Evolutionary conservation across 2,329 filamentous ascomycete species (phyloP).

Genomic region (Neopestalotiopsis sp.): DNA sequence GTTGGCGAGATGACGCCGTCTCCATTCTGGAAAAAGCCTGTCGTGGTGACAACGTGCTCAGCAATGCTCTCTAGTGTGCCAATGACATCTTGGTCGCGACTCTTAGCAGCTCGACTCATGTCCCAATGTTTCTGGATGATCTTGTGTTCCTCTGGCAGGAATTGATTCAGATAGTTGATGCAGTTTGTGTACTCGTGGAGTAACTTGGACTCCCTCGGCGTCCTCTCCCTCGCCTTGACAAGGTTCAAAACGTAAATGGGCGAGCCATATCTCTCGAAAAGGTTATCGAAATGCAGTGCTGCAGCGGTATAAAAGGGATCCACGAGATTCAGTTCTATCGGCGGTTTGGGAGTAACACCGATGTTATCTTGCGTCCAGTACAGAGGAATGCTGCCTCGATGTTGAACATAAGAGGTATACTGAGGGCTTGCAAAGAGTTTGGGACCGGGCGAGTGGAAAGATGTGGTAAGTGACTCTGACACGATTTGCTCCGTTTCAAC

Average conservation of each 20-base stretch:
- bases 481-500: slow-evolving; percentile 99
- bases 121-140: slow-evolving; percentile 97
- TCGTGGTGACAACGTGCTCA: slow-evolving; percentile 82
- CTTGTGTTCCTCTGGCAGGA: slow-evolving; percentile 80
- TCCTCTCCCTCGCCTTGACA: slow-evolving; percentile 86
- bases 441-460: slow-evolving; percentile 90
- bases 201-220: slow-evolving; percentile 89
- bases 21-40: slow-evolving; percentile 95
- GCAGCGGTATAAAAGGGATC: slow-evolving; percentile 96
- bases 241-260: slow-evolving; percentile 92
- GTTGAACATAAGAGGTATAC: slow-evolving; percentile 96
- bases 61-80: slow-evolving; percentile 88
- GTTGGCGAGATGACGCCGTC: slow-evolving; percentile 69
- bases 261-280: slow-evolving; percentile 91
- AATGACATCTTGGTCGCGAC: slow-evolving; percentile 91
- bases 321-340: slow-evolving; percentile 92
- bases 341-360: slow-evolving; percentile 93
- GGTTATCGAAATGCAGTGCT: slow-evolving; percentile 90
- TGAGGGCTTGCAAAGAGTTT: slow-evolving; percentile 85
- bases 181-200: slow-evolving; percentile 86
- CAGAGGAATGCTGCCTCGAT: slow-evolving; percentile 93
- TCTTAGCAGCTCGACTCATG: slow-evolving; percentile 95
- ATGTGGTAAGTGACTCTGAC: slow-evolving; percentile 90
- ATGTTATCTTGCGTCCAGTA: slow-evolving; percentile 98
- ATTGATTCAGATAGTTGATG: slow-evolving; percentile 92